Evolutionary conservation across 148 eudicot species (phyloP).

Genomic region (Suaeda aralocaspica): DNA sequence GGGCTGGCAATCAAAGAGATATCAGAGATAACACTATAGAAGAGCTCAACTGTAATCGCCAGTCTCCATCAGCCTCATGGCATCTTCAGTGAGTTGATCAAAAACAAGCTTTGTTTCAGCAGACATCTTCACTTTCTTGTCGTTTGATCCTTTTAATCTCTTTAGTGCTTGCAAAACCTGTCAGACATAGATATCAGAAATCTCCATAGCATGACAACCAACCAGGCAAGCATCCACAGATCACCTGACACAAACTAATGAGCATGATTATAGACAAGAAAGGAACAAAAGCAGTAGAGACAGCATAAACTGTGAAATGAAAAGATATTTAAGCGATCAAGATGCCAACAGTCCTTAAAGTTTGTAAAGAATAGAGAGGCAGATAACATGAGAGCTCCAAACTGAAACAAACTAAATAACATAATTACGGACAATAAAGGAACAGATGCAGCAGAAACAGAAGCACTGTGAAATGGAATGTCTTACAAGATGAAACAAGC

Average conservation of each 20-base stretch:
- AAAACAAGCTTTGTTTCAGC: slow-evolving; percentile 62
- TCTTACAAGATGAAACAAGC: too few species aligned
- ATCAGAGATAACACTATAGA: slow-evolving; percentile 9
- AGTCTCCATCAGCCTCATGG: slow-evolving; percentile 85
- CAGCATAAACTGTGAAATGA: neutral
- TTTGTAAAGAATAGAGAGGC: too few species aligned
- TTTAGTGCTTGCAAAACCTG: slow-evolving; percentile 86
- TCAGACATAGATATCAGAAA: neutral
- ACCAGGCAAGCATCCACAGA: neutral
- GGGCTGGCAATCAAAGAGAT: neutral
- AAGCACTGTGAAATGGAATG: too few species aligned
- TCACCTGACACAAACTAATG: neutral
- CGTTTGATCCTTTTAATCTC: slow-evolving; percentile 79
- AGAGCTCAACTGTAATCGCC: slow-evolving; percentile 80
- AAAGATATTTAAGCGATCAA: neutral
- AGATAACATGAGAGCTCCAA: neutral
- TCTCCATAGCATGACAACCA: slow-evolving; percentile 7
- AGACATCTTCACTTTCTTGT: slow-evolving; percentile 86
- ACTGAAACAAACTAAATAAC: too few species aligned
- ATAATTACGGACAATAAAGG: too few species aligned
- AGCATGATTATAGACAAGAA: neutral
- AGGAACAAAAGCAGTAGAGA: neutral
- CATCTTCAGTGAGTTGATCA: slow-evolving; percentile 99
- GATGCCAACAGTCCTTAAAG: too few species aligned
- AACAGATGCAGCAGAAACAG: too few species aligned